Percentiles rank a stretch among this genome's conserved stretches.
Conservation (phyloP, 805 yeast species). For the Sugiyamaella floridensis region DNA sequence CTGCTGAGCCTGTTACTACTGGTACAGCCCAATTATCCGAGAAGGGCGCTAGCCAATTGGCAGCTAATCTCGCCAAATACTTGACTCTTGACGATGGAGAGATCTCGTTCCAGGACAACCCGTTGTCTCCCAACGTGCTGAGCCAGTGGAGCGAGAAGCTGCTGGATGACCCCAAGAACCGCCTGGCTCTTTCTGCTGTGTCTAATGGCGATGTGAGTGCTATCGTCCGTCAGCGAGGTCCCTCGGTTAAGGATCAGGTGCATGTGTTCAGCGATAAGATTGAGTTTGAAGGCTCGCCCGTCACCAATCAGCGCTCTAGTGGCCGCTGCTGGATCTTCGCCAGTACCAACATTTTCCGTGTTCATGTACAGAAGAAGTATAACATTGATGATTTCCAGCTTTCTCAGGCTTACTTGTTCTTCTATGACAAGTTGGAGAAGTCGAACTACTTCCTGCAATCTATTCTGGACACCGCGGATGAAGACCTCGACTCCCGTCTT, state of each 20-base stretch:
- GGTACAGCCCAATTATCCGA: neutral
- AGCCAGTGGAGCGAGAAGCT: slow-evolving; percentile 42
- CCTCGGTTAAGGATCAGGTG: slow-evolving; percentile 14
- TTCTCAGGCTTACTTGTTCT: slow-evolving; percentile 73
- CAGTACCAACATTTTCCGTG: slow-evolving; percentile 64
- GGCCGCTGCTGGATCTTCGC: slow-evolving; percentile 93
- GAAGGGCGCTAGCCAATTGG: slow-evolving; percentile 4
- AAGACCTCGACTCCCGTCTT: slow-evolving; percentile 62
- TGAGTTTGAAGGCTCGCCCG: slow-evolving; percentile 51
- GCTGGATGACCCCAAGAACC: slow-evolving; percentile 42
- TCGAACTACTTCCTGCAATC: slow-evolving; percentile 75
- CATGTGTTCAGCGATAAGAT: slow-evolving; percentile 39
- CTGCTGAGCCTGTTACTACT: neutral
- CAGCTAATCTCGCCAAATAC: slow-evolving; percentile 7
- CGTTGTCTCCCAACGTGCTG: slow-evolving; percentile 33
- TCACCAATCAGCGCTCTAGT: slow-evolving; percentile 67
- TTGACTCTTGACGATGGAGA: slow-evolving; percentile 8
- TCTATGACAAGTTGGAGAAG: slow-evolving; percentile 82
- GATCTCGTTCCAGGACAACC: slow-evolving; percentile 21
- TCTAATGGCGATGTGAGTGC: slow-evolving; percentile 40
- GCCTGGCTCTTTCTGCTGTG: slow-evolving; percentile 48
- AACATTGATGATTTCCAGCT: slow-evolving; percentile 65
- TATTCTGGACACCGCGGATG: slow-evolving; percentile 60
- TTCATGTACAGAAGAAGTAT: slow-evolving; percentile 53
- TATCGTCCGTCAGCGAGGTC: slow-evolving; percentile 29